Evolutionary conservation across 2,329 filamentous ascomycete genomes (phyloP).

Genomic region (Colletotrichum caudatum): DNA sequence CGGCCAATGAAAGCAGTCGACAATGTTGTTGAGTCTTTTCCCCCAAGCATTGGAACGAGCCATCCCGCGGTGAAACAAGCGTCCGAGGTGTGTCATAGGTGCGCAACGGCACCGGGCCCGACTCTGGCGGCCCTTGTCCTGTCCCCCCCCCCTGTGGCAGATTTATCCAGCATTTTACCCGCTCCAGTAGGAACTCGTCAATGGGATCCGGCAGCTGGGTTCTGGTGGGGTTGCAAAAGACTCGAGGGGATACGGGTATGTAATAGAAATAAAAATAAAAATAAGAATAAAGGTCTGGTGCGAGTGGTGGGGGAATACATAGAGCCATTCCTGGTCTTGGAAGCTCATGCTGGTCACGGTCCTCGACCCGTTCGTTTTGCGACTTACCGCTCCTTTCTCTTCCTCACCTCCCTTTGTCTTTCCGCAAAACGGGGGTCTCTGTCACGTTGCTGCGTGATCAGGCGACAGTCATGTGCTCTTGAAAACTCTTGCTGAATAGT

Average conservation of each 20-base stretch:
- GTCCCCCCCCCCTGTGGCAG: slow-evolving; percentile 2
- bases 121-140: slow-evolving; percentile 29
- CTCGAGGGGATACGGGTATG: too few species aligned
- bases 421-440: not conserved
- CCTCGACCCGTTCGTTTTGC: not conserved
- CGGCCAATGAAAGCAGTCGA: not conserved
- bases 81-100: slow-evolving; percentile 31
- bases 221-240: slow-evolving; percentile 6
- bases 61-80: not conserved
- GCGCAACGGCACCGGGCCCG: slow-evolving; percentile 36
- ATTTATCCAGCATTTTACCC: slow-evolving; percentile 41
- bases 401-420: slow-evolving; percentile 2
- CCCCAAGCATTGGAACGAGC: not conserved
- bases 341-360: slow-evolving; percentile 14
- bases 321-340: too few species aligned
- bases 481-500: slow-evolving; percentile 12
- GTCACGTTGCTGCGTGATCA: slow-evolving; percentile 20
- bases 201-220: slow-evolving; percentile 30
- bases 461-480: slow-evolving; percentile 13
- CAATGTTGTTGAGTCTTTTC: slow-evolving; percentile 10
- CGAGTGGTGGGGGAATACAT: too few species aligned
- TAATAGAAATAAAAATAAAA: too few species aligned
- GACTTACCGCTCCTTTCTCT: slow-evolving; percentile 33
- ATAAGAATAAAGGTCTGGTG: too few species aligned
- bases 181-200: slow-evolving; percentile 30